Base-by-base conservation (phyloP, 2,329 filamentous ascomycete species). In the Talaromyces sp. region DNA sequence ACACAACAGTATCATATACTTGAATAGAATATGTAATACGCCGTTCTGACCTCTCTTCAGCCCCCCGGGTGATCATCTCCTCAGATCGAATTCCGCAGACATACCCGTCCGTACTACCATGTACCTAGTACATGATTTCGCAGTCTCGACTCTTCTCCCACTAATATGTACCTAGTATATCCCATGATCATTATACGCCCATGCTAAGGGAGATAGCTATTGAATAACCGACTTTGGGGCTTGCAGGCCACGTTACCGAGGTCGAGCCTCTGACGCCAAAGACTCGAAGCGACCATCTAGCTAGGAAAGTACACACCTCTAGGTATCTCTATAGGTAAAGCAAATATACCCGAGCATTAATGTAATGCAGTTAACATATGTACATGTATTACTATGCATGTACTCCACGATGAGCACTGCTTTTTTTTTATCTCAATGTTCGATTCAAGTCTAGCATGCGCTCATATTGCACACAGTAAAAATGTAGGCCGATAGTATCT, bases 221-320 rank as follows among this genome's bases (percentile, higher is more conserved):
- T 54, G 22, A 54, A 27, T 11, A 5, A n/a, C 27, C 33, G 50
- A 35, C 50, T 22, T 35, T 37, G 22, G 10, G n/a, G 33, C n/a
- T 35, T 56, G 33, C 33, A 22, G n/a, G 33, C 52, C 31, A 54
- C 50, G 52, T 39, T 56, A 56, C 33, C 31, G 33, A 39, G 52
- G 31, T 52, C 59, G 24, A 52, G 59, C 47, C 59, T 61, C 60
- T 62, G 47, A 62, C 60, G 47, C 54, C 47, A 19, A 54, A 27
- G 52, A 37, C 33, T 22, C n/a, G 3, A 22, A 56, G 33, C 33
- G 37, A 56, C 19, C 16, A 22, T 19, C 9, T 19, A 35, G 3
- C 48, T 52, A 33, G 50, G 22, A 14, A 24, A 24, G 45, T 24
- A 27, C 10, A 48, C 4, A 16, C 14, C 39, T n/a, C 14, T n/a